Evolutionary conservation across 2,329 filamentous ascomycete species (phyloP), one percentile per base, ranked within the genome.

Genomic region (Claviceps sorghi): DNA sequence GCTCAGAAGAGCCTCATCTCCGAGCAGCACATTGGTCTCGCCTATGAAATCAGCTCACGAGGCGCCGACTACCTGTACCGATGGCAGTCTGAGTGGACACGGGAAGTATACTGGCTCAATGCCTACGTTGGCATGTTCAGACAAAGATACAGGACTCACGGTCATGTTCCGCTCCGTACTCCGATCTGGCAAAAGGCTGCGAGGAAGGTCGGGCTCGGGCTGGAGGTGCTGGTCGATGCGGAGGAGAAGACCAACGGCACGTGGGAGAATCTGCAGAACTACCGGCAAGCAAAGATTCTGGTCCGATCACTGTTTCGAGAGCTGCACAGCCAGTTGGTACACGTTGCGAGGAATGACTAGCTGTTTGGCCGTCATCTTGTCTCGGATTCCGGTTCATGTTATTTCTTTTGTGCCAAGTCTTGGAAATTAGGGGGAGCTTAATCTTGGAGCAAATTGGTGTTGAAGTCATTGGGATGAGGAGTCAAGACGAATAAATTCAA

Each of bases 41-140:
- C 52, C 0, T 61, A 61, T 45, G 54, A 54, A 8, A 42, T 58
- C n/a, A 50, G 45, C 17, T n/a, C 22, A 0, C 48, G 50, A 1
- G 38, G 21, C 9, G 40, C 59, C 26, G 11, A 48, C 1, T 55
- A 54, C 34, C 41, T 59, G 49, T 19, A 50, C 4, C 17, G 32
- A 1, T 43, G 54, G 11, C 49, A 42, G 15, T 5, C 32, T 0
- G 3, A 48, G 8, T 58, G 57, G 58, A 26, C 45, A 5, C 34
- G 50, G n/a, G 59, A 60, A 48, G 22, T 52, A 6, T 11, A 30
- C 4, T 57, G 55, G 36, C 49, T 61, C 17, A 56, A 60, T 44
- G 50, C 55, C 41, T 61, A 54, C 32, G 58, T 52, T 13, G 59
- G 59, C 1, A n/a, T 54, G 10, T 21, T 19, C 57, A 55, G 19